Conservation (phyloP, 2,329 filamentous ascomycete species). For the Alternaria viburni region DNA sequence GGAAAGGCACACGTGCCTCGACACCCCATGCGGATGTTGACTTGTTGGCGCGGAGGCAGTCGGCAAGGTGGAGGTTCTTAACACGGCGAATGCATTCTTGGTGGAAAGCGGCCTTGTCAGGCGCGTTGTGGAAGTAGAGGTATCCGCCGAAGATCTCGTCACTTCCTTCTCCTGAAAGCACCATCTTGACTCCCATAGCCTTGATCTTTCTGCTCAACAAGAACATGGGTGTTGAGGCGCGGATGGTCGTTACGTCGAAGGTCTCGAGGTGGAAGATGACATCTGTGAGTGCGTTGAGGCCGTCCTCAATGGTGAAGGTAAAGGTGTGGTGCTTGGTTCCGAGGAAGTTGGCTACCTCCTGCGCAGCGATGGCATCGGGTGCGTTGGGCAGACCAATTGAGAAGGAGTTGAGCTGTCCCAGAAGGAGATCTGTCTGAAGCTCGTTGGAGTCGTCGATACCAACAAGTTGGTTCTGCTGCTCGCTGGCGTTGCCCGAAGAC, state of each 20-base stretch:
- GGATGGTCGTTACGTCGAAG: conserved; percentile 98
- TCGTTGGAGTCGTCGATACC: conserved; percentile 94
- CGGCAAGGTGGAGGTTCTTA: conserved; percentile 95
- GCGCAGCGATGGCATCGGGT: conserved; percentile 88
- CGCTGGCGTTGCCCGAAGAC: conserved; percentile 28
- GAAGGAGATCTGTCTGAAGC: conserved; percentile 85
- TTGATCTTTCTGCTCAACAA: conserved; percentile 98
- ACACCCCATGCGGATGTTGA: conserved; percentile 98
- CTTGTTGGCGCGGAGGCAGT: conserved; percentile 98
- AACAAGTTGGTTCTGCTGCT: conserved; percentile 65
- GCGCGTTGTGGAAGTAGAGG: conserved; percentile 96
- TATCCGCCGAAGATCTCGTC: conserved; percentile 99
- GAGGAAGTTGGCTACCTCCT: conserved; percentile 94
- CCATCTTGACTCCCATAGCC: conserved; percentile 99
- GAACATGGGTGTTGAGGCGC: conserved; percentile 98
- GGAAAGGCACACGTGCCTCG: conserved; percentile 95
- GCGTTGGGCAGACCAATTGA: conserved; percentile 94
- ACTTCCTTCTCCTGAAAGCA: conserved; percentile 92
- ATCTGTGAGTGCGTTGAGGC: conserved; percentile 93
- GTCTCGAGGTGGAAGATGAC: conserved; percentile 98
- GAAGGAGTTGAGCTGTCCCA: conserved; percentile 97
- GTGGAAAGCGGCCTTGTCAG: conserved; percentile 91
- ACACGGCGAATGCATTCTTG: conserved; percentile 91
- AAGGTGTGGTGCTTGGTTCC: conserved; percentile 98
- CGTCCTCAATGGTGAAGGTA: conserved; percentile 97